A percentile compares a stretch with the other conserved stretches of the same genome.
Conservation (phyloP, 2,329 filamentous ascomycete species). For the Aspergillus eucalypticola region DNA sequence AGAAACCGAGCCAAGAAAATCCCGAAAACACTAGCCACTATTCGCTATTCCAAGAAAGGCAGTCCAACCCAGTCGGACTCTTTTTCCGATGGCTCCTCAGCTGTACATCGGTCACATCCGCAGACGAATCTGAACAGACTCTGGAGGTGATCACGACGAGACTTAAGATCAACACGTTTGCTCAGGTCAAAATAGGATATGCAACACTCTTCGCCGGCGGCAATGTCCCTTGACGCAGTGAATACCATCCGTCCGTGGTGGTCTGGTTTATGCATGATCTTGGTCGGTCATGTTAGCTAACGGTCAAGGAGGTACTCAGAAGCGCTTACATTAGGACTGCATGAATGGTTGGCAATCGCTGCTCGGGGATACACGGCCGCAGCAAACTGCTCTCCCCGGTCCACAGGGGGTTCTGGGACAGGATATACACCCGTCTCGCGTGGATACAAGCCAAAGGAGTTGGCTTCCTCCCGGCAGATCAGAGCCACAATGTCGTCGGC, state of each 20-base stretch:
- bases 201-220: slow-evolving; percentile 34
- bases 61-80: background rate
- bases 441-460: slow-evolving; percentile 23
- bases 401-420: background rate
- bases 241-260: slow-evolving; percentile 33
- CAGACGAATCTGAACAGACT: slow-evolving; percentile 33
- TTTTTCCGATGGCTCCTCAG: slow-evolving; percentile 22
- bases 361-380: slow-evolving; percentile 24
- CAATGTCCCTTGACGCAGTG: slow-evolving; percentile 30
- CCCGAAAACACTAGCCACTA: no score
- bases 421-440: slow-evolving; percentile 15
- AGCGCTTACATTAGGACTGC: slow-evolving; percentile 22
- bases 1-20: no score
- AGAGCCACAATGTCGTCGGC: slow-evolving; percentile 11
- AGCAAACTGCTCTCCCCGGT: slow-evolving; percentile 22
- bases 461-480: slow-evolving; percentile 25
- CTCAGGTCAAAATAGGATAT: slow-evolving; percentile 37
- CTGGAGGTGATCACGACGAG: slow-evolving; percentile 28
- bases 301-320: background rate
- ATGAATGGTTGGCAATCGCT: slow-evolving; percentile 26
- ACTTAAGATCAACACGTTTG: slow-evolving; percentile 18
- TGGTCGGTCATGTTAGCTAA: background rate
- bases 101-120: slow-evolving; percentile 28
- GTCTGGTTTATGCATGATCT: slow-evolving; percentile 36
- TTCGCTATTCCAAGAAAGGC: slow-evolving; percentile 2